Conservation (phyloP, 805 yeast species). For the Saccharomycopsis olivae region DNA sequence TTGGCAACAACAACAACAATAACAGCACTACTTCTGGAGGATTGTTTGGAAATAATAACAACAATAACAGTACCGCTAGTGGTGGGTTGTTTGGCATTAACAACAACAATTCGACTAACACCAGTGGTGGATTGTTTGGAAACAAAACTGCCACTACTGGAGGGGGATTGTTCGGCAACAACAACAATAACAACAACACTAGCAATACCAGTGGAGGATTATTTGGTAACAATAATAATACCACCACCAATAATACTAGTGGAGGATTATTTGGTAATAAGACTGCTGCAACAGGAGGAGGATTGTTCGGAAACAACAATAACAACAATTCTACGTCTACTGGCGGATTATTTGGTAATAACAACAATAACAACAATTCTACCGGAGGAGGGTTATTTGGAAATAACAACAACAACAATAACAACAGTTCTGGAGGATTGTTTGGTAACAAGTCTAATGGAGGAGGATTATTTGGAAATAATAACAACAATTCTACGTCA, state of each 20-base stretch:
- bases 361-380: constrained; percentile 15
- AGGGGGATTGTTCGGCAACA: constrained; percentile 25
- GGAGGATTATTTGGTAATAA: constrained; percentile 24
- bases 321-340: constrained; percentile 18
- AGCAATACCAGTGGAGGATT: constrained; percentile 26
- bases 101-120: constrained; percentile 20
- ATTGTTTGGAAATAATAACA: constrained; percentile 21
- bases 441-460: constrained; percentile 33
- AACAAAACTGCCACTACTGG: constrained; percentile 19
- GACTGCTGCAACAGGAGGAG: constrained; percentile 1
- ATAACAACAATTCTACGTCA: constrained; percentile 19
- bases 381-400: constrained; percentile 19
- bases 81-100: constrained; percentile 7
- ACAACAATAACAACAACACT: constrained; percentile 22
- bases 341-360: constrained; percentile 20
- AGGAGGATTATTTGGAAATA: constrained; percentile 27
- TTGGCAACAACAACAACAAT: constrained; percentile 29
- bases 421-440: constrained; percentile 25
- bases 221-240: constrained; percentile 23
- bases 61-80: constrained; percentile 20
- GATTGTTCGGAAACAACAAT: constrained; percentile 19
- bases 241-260: constrained; percentile 15
- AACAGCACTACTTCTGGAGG: constrained; percentile 20
- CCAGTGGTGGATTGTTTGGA: constrained; percentile 28
- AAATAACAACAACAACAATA: constrained; percentile 19